Evolutionary conservation across 352 stramenopile genomes (phyloP).

Genomic region (Achlya hypogyna): DNA sequence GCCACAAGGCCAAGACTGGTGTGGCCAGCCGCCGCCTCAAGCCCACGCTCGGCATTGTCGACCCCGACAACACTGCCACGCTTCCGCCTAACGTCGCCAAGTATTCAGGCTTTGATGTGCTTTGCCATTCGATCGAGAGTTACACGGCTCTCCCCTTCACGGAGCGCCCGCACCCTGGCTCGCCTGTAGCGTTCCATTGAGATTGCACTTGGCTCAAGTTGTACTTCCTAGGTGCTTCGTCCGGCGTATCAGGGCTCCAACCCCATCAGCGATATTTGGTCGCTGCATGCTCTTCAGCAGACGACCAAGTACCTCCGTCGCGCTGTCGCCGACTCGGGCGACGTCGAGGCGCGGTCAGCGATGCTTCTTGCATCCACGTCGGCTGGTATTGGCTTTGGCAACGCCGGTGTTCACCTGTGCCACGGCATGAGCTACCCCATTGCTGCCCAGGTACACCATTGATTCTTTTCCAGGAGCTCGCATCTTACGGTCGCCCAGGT

Average conservation of each 20-base stretch:
- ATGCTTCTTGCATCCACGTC: slow-evolving; percentile 32
- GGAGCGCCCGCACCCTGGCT: slow-evolving; percentile 24
- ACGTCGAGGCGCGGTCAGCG: slow-evolving; percentile 29
- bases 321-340: slow-evolving; percentile 22
- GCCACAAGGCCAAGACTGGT: slow-evolving; percentile 34
- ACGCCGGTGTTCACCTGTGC: slow-evolving; percentile 39
- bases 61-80: slow-evolving; percentile 33
- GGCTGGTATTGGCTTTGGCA: slow-evolving; percentile 41
- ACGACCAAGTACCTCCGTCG: slow-evolving; percentile 27
- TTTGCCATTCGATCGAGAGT: slow-evolving; percentile 39
- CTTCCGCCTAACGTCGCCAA: slow-evolving; percentile 27
- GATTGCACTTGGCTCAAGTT: neutral
- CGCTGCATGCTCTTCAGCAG: slow-evolving; percentile 30
- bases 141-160: slow-evolving; percentile 35
- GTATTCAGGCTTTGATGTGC: slow-evolving; percentile 38
- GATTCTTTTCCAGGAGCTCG: neutral
- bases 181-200: slow-evolving; percentile 17
- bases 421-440: slow-evolving; percentile 41
- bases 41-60: slow-evolving; percentile 37
- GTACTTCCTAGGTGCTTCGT: slow-evolving; percentile 9
- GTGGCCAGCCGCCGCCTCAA: slow-evolving; percentile 32
- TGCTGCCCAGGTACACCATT: slow-evolving; percentile 24
- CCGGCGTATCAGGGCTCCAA: slow-evolving; percentile 40
- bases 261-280: slow-evolving; percentile 39
- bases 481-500: slow-evolving; percentile 5